phyloP scores from a whole-genome alignment of 2,329 filamentous ascomycete species.

The Aspergillus fumigatiaffinis region DNA sequence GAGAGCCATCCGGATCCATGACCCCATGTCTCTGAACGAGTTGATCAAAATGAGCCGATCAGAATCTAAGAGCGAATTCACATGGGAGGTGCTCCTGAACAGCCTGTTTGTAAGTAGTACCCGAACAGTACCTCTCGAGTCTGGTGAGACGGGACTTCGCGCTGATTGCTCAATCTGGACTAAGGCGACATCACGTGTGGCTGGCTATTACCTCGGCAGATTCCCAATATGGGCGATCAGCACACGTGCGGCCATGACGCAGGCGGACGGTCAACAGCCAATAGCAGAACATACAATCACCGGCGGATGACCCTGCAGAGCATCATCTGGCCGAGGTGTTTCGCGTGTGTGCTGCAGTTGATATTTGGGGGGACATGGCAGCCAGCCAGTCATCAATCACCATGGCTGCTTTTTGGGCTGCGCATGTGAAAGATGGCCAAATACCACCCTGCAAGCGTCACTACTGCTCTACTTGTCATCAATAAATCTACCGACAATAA shows the following conservation, averaged over 20 bases:
- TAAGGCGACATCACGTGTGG: not conserved
- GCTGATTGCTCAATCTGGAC: not conserved
- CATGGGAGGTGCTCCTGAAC: not conserved
- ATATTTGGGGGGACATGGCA: not conserved
- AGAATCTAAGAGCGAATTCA: not conserved
- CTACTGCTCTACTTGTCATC: too few relatives aligned
- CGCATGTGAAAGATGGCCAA: not conserved
- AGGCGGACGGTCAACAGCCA: conserved; percentile 7
- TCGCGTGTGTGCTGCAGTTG: not conserved
- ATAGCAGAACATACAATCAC: conserved; percentile 8
- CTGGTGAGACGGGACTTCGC: not conserved
- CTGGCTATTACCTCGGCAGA: not conserved
- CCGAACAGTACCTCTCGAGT: too few relatives aligned
- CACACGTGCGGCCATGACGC: conserved; percentile 12
- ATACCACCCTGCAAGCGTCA: not conserved
- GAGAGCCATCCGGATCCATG: not conserved
- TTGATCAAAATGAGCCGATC: not conserved
- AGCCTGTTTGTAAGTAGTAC: not conserved
- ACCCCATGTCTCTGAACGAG: not conserved
- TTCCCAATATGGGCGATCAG: conserved; percentile 4
- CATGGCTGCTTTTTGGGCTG: not conserved
- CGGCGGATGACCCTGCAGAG: not conserved
- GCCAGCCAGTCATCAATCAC: not conserved
- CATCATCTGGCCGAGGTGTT: not conserved
- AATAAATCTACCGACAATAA: not conserved